Base-by-base conservation (phyloP, 225 moss, liverwort and hornwort genomes). In the Lunularia cruciata region DNA sequence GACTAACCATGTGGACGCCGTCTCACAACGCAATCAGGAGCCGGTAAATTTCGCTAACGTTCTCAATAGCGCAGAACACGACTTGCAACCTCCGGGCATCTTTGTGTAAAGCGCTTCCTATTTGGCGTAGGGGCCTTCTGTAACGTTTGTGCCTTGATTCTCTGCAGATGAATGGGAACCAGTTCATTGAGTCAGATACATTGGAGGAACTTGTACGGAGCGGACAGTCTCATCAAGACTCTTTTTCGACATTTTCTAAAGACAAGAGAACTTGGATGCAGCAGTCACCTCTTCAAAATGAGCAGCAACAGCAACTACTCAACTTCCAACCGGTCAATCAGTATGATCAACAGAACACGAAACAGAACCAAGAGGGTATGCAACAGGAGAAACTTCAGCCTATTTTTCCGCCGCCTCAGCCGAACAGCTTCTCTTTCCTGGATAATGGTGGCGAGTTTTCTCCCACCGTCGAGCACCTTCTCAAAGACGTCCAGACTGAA, bases 131-230 rank as follows among this genome's bases (percentile, higher is more conserved):
- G n/a, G n/a, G n/a, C n/a, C n/a, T n/a, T n/a, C n/a, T 8, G 37
- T 6, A 25, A 2, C 38, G 22, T 26, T 23, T 25, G 0, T 64
- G 63, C 79, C 62, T 71, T 52, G 73, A 70, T 26, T 64, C 71
- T 8, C 79, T 72, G 14, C 80, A 68, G 36, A 81, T 74, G 67
- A 67, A 35, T 47, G 45, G 19, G 28, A 75, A 38, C 36, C 38
- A 59, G 58, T 74, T 74, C 53, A 77, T 71, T 18, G 78, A 83
- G 37, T 65, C 68, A 28, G 77, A 75, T 69, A 83, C 82, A 9
- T 63, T 83, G 63, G 68, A 75, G 71, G 71, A 75, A 8, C 63
- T 83, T n/a, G 82, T 83, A 3, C 45, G 70, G 48, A 77, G 76
- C 54, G 76, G 69, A 45, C 72, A 73, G 5, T 51, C 67, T 2